phyloP scores from a whole-genome alignment of 1,284 basidiomycete species.

The Papiliotrema fonsecae region DNA sequence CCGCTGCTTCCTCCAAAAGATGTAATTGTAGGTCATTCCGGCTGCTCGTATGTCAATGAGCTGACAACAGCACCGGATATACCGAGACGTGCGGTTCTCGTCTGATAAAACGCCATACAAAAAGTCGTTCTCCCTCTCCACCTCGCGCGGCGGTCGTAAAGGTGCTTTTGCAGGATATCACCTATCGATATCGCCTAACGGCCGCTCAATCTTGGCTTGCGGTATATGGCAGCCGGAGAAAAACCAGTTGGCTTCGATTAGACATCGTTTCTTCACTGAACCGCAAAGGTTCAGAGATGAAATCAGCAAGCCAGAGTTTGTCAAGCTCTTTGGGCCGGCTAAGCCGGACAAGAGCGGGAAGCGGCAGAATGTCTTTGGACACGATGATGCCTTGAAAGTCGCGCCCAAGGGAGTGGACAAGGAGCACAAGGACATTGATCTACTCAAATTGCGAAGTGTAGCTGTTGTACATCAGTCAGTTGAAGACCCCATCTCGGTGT shows the following conservation, averaged over 20 bases:
- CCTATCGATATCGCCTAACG: conserved; percentile 58
- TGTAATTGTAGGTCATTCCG: conserved; percentile 58
- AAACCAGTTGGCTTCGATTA: conserved; percentile 67
- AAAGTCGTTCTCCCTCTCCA: conserved; percentile 54
- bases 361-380: conserved; percentile 70
- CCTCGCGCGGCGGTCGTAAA: conserved; percentile 42
- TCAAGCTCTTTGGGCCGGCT: conserved; percentile 66
- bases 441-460: conserved; percentile 76
- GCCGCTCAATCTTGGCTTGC: conserved; percentile 66
- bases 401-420: conserved; percentile 85
- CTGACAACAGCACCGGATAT: conserved; percentile 45
- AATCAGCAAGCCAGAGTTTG: conserved; percentile 64
- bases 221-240: conserved; percentile 80
- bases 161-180: conserved; percentile 47
- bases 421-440: conserved; percentile 74
- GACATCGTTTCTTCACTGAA: conserved; percentile 62
- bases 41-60: neutral
- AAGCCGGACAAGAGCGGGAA: conserved; percentile 59
- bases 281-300: conserved; percentile 61
- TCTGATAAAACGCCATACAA: conserved; percentile 75
- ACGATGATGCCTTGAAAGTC: conserved; percentile 73
- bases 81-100: conserved; percentile 68
- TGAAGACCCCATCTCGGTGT: neutral
- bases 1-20: conserved; percentile 82
- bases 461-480: conserved; percentile 61